These are phyloP conservation scores for Streptanthus diversifolius DNA, from an alignment of 345 rosid species.

Conservation along the genomic window DNA sequence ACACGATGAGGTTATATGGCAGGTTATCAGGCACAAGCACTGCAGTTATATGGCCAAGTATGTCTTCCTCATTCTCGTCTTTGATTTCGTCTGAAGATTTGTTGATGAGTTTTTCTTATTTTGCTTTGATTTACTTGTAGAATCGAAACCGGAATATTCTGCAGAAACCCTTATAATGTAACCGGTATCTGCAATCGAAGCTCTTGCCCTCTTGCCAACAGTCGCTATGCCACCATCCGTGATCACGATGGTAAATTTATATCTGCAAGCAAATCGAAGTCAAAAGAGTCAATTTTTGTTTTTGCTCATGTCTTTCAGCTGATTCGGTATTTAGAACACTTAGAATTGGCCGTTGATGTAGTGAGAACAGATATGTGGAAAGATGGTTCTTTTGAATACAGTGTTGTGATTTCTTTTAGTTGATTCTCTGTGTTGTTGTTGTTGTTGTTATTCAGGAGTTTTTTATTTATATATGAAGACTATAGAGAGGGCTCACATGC, in stretches of 20 bases:
- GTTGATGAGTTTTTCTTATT: no score
- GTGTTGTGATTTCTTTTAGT: slow-evolving; percentile 1
- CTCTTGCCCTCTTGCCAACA: slow-evolving; percentile 95
- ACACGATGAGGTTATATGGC: no score
- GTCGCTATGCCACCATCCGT: slow-evolving; percentile 89
- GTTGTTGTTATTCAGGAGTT: slow-evolving; percentile 47
- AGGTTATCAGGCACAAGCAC: no score
- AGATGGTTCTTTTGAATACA: neutral
- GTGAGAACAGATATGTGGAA: no score
- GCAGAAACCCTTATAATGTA: no score
- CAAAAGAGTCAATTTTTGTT: neutral
- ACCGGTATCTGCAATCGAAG: no score
- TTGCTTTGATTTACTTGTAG: no score
- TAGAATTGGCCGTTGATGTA: no score
- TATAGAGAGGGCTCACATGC: slow-evolving; percentile 93
- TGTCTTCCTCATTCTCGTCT: no score
- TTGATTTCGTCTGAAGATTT: no score
- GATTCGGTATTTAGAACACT: neutral
- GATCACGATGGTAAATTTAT: slow-evolving; percentile 70
- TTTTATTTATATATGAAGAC: slow-evolving; percentile 90
- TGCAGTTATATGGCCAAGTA: no score
- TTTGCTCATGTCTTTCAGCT: neutral
- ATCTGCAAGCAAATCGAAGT: neutral
- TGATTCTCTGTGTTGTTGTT: neutral
- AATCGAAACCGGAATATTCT: no score